These are phyloP conservation scores for Vachellia pachyceras DNA, from an alignment of 306 rosid species.

Conservation along the genomic window DNA sequence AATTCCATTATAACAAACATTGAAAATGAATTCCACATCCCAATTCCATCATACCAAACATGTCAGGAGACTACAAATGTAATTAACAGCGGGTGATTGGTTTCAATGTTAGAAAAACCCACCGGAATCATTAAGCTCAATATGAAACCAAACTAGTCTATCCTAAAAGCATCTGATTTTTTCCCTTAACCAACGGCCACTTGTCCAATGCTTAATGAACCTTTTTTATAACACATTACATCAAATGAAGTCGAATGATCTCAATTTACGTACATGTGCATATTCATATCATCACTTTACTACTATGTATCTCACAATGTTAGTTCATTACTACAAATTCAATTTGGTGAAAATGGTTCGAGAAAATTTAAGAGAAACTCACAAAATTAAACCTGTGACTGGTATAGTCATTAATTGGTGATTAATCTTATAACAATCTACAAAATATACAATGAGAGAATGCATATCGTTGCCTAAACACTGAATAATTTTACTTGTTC, in stretches of 20 bases:
- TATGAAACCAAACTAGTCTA: background rate
- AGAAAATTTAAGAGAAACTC: conserved; percentile 6
- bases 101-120: too few relatives aligned
- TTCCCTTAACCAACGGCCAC: too few relatives aligned
- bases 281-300: background rate
- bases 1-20: too few relatives aligned
- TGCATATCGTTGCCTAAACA: background rate
- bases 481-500: background rate
- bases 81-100: too few relatives aligned
- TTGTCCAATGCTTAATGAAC: background rate
- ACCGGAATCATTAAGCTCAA: background rate
- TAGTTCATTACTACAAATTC: background rate
- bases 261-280: background rate
- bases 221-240: background rate
- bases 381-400: conserved; percentile 22
- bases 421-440: conserved; percentile 33
- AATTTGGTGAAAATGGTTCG: background rate
- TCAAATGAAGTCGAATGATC: background rate
- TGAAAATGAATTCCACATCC: too few relatives aligned
- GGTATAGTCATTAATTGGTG: background rate
- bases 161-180: too few relatives aligned
- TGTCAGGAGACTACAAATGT: too few relatives aligned
- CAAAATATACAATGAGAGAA: conserved; percentile 27
- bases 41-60: too few relatives aligned
- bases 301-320: too few relatives aligned